Evolutionary conservation across 225 moss, liverwort and hornwort genomes (phyloP).

Genomic region (Pseudoscleropodium purum): DNA sequence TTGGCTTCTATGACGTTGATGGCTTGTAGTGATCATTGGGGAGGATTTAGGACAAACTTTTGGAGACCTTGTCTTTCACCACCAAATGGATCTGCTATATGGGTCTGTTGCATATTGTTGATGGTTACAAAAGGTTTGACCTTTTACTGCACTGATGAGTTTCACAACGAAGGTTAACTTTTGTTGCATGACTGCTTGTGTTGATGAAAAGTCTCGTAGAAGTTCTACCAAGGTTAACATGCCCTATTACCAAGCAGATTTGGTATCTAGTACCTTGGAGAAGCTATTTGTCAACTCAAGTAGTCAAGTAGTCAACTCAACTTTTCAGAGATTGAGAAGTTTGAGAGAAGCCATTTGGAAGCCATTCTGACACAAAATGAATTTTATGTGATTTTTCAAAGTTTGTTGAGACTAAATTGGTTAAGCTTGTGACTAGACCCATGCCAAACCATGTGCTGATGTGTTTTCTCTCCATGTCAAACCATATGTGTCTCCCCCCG

Average conservation of each 20-base stretch:
- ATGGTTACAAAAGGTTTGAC: not conserved
- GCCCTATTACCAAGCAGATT: not conserved
- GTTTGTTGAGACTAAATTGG: too few relatives aligned
- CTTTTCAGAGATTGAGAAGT: too few relatives aligned
- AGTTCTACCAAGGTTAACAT: not conserved
- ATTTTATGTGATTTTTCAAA: too few relatives aligned
- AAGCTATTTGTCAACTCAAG: too few relatives aligned
- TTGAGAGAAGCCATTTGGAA: too few relatives aligned
- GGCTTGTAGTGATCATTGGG: not conserved
- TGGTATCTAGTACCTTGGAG: too few relatives aligned
- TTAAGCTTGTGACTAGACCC: too few relatives aligned
- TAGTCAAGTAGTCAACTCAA: too few relatives aligned
- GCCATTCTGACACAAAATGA: too few relatives aligned
- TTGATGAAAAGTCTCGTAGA: not conserved
- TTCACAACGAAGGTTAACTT: not conserved
- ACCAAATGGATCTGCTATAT: not conserved
- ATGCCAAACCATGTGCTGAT: too few relatives aligned
- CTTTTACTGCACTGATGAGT: not conserved
- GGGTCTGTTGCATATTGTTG: not conserved
- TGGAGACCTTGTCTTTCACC: not conserved
- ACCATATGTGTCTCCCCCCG: too few relatives aligned
- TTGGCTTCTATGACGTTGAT: not conserved
- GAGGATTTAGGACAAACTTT: not conserved
- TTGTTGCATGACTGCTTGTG: not conserved
- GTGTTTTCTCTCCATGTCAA: too few relatives aligned